Conservation (phyloP, 2,329 filamentous ascomycete species). For the Cordyceps militaris region DNA sequence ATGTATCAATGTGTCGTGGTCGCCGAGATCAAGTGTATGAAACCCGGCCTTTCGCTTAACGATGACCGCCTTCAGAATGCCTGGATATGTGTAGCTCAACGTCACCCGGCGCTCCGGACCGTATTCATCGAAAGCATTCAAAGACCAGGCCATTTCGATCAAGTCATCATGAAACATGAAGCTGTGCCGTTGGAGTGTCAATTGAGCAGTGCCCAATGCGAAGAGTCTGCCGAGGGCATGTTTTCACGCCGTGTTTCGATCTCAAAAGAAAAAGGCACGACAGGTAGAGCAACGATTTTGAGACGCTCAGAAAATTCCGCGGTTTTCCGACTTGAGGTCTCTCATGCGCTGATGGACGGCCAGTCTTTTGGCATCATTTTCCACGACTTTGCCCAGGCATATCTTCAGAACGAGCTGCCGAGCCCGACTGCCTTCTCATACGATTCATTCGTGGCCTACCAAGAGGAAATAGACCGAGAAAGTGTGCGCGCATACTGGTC, state of each 20-base stretch:
- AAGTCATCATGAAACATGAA: background rate
- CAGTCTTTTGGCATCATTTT: conserved; percentile 11
- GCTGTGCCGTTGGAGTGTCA: background rate
- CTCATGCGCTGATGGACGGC: conserved; percentile 15
- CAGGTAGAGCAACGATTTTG: background rate
- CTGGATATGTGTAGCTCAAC: background rate
- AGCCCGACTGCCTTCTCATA: background rate
- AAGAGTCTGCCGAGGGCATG: background rate
- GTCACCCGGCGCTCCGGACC: conserved; percentile 4
- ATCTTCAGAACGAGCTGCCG: background rate
- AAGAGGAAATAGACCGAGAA: background rate
- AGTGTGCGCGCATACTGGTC: background rate
- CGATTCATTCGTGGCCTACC: background rate
- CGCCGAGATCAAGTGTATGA: background rate
- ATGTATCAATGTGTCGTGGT: background rate
- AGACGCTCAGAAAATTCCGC: background rate
- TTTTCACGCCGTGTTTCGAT: background rate
- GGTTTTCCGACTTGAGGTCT: conserved; percentile 9
- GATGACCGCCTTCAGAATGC: background rate
- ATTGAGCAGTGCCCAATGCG: background rate
- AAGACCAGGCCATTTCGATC: conserved; percentile 9
- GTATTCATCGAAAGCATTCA: conserved; percentile 9
- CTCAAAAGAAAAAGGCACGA: background rate
- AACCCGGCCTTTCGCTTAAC: background rate
- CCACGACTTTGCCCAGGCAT: conserved; percentile 7